These are phyloP conservation scores for Lolium perenne DNA, from an alignment of 176 grass and related monocot genomes.

Conservation along the genomic window DNA sequence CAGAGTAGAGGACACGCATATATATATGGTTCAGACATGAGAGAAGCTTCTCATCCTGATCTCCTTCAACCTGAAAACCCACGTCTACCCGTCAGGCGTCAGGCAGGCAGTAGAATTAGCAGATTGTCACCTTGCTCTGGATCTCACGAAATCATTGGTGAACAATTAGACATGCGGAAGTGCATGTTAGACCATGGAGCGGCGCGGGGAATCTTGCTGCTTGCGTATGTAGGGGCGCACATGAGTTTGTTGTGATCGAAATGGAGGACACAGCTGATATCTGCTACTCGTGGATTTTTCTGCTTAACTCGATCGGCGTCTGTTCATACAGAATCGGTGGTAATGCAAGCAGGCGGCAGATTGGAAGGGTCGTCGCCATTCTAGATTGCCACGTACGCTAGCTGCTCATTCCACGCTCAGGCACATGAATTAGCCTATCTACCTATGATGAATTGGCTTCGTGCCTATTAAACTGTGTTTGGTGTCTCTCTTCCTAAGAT, in stretches of 20 bases:
- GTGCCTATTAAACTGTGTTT: too few relatives aligned
- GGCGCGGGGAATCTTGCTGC: slow-evolving; percentile 17
- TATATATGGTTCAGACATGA: too few relatives aligned
- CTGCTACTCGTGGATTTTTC: neutral
- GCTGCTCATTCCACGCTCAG: too few relatives aligned
- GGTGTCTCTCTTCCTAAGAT: too few relatives aligned
- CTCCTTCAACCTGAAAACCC: neutral
- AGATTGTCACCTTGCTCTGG: neutral
- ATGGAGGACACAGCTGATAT: neutral
- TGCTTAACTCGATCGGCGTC: neutral
- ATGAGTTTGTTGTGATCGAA: neutral
- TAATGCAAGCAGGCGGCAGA: too few relatives aligned
- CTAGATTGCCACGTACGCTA: too few relatives aligned
- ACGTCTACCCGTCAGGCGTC: neutral
- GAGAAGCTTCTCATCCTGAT: too few relatives aligned
- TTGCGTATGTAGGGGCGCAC: neutral
- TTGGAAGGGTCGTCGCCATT: too few relatives aligned
- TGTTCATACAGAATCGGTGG: too few relatives aligned
- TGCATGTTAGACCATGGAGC: neutral
- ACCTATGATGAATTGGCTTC: too few relatives aligned
- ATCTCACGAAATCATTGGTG: neutral
- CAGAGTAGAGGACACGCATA: too few relatives aligned
- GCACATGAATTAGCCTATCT: too few relatives aligned
- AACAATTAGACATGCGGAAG: neutral
- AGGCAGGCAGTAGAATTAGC: neutral